These are phyloP conservation scores for Lentithecium fluviatile DNA, from an alignment of 495 filamentous ascomycete genomes.

Conservation along the genomic window DNA sequence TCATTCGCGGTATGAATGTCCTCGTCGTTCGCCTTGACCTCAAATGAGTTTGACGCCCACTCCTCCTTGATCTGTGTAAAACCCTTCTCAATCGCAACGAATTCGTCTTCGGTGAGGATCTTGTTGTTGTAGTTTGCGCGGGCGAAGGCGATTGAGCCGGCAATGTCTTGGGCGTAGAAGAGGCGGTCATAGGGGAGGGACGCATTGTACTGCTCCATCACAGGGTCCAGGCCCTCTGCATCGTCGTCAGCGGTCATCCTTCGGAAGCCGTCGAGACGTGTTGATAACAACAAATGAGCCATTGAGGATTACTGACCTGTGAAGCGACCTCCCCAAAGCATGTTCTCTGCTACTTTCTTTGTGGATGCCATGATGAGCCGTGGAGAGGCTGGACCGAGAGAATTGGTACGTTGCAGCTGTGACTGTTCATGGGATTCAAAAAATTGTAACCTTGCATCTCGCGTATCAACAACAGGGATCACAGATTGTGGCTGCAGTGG, in stretches of 20 bases:
- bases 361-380: slow-evolving; percentile 27
- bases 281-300: slow-evolving; percentile 7
- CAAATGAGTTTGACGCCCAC: slow-evolving; percentile 64
- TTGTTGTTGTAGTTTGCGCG: slow-evolving; percentile 74
- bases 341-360: slow-evolving; percentile 49
- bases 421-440: slow-evolving; percentile 1
- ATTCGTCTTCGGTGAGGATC: slow-evolving; percentile 74
- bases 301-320: slow-evolving; percentile 54
- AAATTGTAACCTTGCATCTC: neutral
- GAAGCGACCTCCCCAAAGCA: slow-evolving; percentile 83
- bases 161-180: slow-evolving; percentile 79
- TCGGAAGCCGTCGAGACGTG: too few relatives aligned
- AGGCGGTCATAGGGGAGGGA: slow-evolving; percentile 80
- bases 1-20: slow-evolving; percentile 94
- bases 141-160: slow-evolving; percentile 81
- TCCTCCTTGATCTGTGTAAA: slow-evolving; percentile 70
- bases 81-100: slow-evolving; percentile 71
- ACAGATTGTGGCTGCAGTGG: neutral
- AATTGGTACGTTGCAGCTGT: neutral
- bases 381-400: neutral
- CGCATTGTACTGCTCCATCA: slow-evolving; percentile 88
- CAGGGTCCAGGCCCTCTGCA: slow-evolving; percentile 74
- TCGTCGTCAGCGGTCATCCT: slow-evolving; percentile 18
- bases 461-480: neutral
- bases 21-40: slow-evolving; percentile 65